These are phyloP conservation scores for Aspergillaceae sp. DNA, from an alignment of 2,329 filamentous ascomycete genomes.

Conservation along the genomic window DNA sequence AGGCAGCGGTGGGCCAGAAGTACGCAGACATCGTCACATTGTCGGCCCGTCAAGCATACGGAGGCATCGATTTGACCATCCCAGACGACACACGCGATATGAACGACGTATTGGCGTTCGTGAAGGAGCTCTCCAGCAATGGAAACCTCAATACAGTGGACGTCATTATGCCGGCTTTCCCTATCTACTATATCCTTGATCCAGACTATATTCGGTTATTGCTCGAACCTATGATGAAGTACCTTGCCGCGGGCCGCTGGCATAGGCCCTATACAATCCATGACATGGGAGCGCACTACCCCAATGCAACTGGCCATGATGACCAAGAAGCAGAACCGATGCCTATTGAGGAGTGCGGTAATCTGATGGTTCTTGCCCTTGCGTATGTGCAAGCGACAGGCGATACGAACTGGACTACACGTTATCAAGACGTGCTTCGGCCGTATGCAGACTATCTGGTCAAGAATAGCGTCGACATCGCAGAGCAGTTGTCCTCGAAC, in stretches of 20 bases:
- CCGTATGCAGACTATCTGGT: conserved; percentile 37
- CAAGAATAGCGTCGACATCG: conserved; percentile 31
- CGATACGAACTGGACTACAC: conserved; percentile 27
- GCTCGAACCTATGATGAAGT: conserved; percentile 37
- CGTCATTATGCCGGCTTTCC: conserved; percentile 36
- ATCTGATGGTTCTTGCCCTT: conserved; percentile 31
- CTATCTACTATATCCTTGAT: conserved; percentile 36
- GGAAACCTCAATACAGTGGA: conserved; percentile 39
- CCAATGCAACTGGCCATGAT: conserved; percentile 34
- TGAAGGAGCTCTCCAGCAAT: conserved; percentile 39
- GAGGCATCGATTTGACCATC: conserved; percentile 34
- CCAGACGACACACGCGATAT: conserved; percentile 25
- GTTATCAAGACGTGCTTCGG: conserved; percentile 28
- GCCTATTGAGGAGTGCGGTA: conserved; percentile 36
- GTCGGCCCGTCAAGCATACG: conserved; percentile 35
- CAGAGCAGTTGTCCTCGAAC: conserved; percentile 35
- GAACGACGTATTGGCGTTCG: conserved; percentile 27
- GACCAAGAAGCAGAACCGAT: conserved; percentile 33
- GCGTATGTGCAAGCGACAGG: conserved; percentile 33
- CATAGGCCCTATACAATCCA: conserved; percentile 32
- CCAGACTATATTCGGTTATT: conserved; percentile 38
- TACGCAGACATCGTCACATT: conserved; percentile 36
- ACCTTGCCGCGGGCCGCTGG: conserved; percentile 34
- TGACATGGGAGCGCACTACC: conserved; percentile 35
- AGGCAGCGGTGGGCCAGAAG: conserved; percentile 26